phyloP scores from a whole-genome alignment of 495 filamentous ascomycete species.

The Aspergillus incahuasiensis region DNA sequence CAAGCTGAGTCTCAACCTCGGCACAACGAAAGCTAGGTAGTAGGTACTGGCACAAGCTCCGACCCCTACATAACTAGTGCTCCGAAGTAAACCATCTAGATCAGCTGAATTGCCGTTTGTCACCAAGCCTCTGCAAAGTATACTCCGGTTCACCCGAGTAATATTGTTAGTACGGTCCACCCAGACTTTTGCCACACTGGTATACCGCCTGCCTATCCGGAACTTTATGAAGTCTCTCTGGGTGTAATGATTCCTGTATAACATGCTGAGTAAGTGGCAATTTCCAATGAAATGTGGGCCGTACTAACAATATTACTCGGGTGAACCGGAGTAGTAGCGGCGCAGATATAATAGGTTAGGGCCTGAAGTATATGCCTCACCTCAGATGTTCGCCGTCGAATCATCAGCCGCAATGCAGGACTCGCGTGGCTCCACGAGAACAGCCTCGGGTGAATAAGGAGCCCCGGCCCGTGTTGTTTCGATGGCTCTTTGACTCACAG shows the following conservation, averaged over 20 bases:
- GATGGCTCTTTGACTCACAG: background rate
- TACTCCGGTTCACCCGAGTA: too few relatives aligned
- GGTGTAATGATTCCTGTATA: too few relatives aligned
- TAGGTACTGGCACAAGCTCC: background rate
- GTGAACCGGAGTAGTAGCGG: too few relatives aligned
- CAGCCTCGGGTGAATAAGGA: conserved; percentile 30
- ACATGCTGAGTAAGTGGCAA: too few relatives aligned
- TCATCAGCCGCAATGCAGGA: background rate
- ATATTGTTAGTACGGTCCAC: too few relatives aligned
- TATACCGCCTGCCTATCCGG: too few relatives aligned
- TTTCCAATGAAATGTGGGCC: too few relatives aligned
- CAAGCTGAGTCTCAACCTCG: conserved; percentile 9
- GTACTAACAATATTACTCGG: too few relatives aligned
- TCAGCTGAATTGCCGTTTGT: background rate
- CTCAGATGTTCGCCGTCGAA: background rate
- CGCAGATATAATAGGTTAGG: background rate
- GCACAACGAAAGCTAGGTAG: too few relatives aligned
- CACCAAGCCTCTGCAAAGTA: background rate
- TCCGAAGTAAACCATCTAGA: background rate
- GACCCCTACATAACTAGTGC: background rate
- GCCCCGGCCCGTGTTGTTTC: conserved; percentile 19
- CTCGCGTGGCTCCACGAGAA: conserved; percentile 21
- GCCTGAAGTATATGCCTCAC: background rate
- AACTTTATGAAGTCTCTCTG: too few relatives aligned
- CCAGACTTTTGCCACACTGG: too few relatives aligned